Conservation (phyloP, 352 stramenopile genomes). For the Globisporangium yorkense region DNA sequence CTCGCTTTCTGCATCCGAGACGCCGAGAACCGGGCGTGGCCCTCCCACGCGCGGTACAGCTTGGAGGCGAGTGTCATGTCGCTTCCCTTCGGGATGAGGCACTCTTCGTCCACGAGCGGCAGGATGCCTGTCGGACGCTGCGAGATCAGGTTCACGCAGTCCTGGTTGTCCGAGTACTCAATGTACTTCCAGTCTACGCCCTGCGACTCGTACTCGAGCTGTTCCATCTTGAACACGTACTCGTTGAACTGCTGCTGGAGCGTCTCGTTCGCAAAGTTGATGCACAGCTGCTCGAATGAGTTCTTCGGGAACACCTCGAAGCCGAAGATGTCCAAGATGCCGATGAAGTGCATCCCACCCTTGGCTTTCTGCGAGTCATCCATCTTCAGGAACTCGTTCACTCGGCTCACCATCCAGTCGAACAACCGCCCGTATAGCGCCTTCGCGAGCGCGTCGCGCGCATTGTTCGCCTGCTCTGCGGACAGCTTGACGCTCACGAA, state of each 20-base stretch:
- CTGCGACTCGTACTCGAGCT: conserved; percentile 78
- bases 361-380: conserved; percentile 69
- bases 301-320: conserved; percentile 91
- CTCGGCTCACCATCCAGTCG: conserved; percentile 85
- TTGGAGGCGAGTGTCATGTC: conserved; percentile 81
- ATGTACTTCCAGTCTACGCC: conserved; percentile 85
- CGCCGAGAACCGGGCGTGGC: conserved; percentile 56
- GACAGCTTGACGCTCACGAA: conserved; percentile 85
- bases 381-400: conserved; percentile 83
- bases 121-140: conserved; percentile 80
- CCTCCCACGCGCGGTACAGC: conserved; percentile 63
- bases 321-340: conserved; percentile 91
- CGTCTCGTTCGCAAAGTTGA: conserved; percentile 89
- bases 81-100: conserved; percentile 77
- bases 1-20: conserved; percentile 74
- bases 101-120: conserved; percentile 87
- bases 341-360: conserved; percentile 70
- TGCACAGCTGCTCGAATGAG: conserved; percentile 89
- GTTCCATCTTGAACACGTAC: conserved; percentile 86
- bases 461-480: conserved; percentile 75
- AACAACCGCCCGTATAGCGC: conserved; percentile 88
- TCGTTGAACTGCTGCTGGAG: conserved; percentile 88
- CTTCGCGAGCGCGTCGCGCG: conserved; percentile 76
- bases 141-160: conserved; percentile 89
- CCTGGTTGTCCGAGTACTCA: conserved; percentile 83